Base-by-base conservation (phyloP, 1,139 yeast genomes). In the Lodderomyces elongisporus region DNA sequence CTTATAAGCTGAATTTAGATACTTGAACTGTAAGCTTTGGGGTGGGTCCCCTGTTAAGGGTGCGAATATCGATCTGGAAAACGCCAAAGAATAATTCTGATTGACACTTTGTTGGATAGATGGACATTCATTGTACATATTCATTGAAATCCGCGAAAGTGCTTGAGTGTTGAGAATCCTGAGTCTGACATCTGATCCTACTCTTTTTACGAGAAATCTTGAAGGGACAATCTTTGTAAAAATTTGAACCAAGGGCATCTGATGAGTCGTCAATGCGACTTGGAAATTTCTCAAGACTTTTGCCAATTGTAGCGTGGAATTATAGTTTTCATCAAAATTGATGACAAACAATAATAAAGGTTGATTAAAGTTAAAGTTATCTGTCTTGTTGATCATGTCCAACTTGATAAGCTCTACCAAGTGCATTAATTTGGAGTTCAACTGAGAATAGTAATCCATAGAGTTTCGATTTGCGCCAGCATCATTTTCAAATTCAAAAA, bases 71-170 rank as follows among this genome's bases (percentile, higher is more conserved):
- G 47, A 24, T 46, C 15, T 40, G 35, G 13, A 49, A 38, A 5
- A 41, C 17, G 4, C 48, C 33, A 18, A 14, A 13, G 24, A 39
- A 10, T 6, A n/a, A 15, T 34, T 33, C 1, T 34, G 24, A 15
- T 44, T 45, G 26, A 49, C 48, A n/a, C n/a, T n/a, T n/a, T n/a
- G n/a, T n/a, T n/a, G n/a, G n/a, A n/a, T n/a, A n/a, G n/a, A n/a
- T 1, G 79, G 78, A 38, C 80, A 59, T 35, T 62, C 61, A 48
- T 85, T 85, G 58, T 85, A 89, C 3, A 87, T 56, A 21, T 73
- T 67, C 51, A 83, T 57, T 2, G 88, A 70, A 5, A 84, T 44
- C 33, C 67, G 67, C 2, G 76, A 60, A 25, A 78, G 51, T 23
- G 62, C 62, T 30, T 57, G 55, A 37, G 66, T 71, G 3, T 88